Base-by-base conservation (phyloP, 202 grass and related monocot species). In the Setaria italica region DNA sequence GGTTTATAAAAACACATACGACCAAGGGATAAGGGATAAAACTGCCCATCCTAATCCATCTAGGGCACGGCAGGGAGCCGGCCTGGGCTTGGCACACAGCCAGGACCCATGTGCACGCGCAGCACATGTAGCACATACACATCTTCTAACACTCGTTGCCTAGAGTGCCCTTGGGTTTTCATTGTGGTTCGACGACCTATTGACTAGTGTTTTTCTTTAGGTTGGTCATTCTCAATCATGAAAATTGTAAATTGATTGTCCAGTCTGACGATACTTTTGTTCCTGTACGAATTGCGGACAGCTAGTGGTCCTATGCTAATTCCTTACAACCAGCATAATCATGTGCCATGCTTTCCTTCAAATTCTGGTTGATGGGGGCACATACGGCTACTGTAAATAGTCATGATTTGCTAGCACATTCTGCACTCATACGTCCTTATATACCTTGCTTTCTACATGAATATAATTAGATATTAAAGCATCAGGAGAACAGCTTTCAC, bases 271-370 rank as follows among this genome's bases (percentile, higher is more conserved):
- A 51, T 33, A 50, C 46, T 65, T 56, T 35, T 56, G 55, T 71
- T 71, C 46, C 13, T 49, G 63, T 78, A 78, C 2, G 21, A 74
- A 74, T 59, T 72, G 21, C 49, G 74, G 42, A 62, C 34, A 75
- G 62, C 53, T 68, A 33, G 46, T 70, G 50, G 75, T 48, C 8
- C 17, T 20, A 39, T 39, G 15, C 41, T 73, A 73, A 15, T 63
- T 74, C 29, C 19, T 73, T 49, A 46, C 2, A 32, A 71, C 2
- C 9, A 5, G 41, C 46, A 70, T 43, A 70, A 57, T 70, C 19
- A 32, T 29, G 25, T 50, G 62, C 14, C 25, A 68, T 50, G 63
- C 0, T 67, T 32, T 37, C 11, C 82, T 53, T 47, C 46, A 46
- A 46, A 70, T 60, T 60, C 37, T 85, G 16, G 57, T 77, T 45